Percentiles rank a stretch among this genome's conserved stretches.
Evolutionary conservation across 2,329 filamentous ascomycete genomes (phyloP).

Genomic region (Kalmusia sp.): DNA sequence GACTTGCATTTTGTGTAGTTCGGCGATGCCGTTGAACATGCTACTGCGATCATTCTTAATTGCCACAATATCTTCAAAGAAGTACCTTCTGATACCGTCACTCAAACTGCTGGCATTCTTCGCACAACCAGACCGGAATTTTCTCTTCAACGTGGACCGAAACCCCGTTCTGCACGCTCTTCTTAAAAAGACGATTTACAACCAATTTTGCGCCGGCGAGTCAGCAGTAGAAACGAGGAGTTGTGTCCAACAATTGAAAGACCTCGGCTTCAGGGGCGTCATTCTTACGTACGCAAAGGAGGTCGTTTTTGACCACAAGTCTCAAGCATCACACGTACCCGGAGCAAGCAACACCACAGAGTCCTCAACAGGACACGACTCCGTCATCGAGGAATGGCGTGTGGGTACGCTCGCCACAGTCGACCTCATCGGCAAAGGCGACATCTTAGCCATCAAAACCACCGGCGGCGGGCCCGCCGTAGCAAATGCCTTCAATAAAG

Average conservation of each 20-base stretch:
- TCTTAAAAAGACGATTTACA: constrained; percentile 83
- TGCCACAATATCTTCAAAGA: constrained; percentile 57
- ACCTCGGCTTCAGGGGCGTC: constrained; percentile 79
- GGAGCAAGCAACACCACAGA: constrained; percentile 13
- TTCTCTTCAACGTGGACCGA: constrained; percentile 67
- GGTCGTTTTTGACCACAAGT: constrained; percentile 52
- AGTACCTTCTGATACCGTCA: constrained; percentile 48
- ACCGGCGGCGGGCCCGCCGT: constrained; percentile 54
- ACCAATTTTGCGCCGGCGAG: constrained; percentile 88
- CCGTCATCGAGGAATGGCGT: constrained; percentile 47
- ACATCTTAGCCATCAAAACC: constrained; percentile 44
- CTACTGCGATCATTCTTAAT: constrained; percentile 44
- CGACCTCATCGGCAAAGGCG: constrained; percentile 37
- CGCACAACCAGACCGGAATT: constrained; percentile 43
- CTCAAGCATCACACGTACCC: constrained; percentile 22
- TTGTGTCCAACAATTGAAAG: constrained; percentile 69
- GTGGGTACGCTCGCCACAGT: constrained; percentile 35
- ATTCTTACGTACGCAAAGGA: constrained; percentile 86
- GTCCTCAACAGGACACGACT: constrained; percentile 16
- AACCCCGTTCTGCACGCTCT: constrained; percentile 76
- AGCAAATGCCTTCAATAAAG: constrained; percentile 46
- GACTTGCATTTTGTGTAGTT: neutral
- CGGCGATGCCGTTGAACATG: constrained; percentile 37
- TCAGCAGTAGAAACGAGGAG: constrained; percentile 69
- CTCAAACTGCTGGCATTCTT: constrained; percentile 50